These are phyloP conservation scores for Sporothrix variecibatus DNA, from an alignment of 2,329 filamentous ascomycete species.

Conservation along the genomic window DNA sequence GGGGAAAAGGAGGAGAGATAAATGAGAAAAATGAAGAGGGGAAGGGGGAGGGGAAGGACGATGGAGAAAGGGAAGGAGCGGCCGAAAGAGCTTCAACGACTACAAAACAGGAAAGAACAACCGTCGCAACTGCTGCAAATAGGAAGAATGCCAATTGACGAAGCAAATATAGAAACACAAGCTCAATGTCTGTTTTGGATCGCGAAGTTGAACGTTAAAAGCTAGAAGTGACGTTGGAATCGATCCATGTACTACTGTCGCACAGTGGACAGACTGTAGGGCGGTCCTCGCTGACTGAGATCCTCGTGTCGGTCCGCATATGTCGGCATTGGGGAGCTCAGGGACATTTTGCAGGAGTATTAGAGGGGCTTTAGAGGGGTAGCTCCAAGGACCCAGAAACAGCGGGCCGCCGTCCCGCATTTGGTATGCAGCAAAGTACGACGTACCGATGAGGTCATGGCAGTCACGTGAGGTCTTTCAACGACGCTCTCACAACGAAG, in stretches of 20 bases:
- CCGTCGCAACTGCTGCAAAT: neutral
- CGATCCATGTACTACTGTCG: neutral
- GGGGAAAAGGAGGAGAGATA: neutral
- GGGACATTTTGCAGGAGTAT: neutral
- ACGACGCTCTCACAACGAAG: neutral
- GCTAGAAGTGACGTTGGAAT: neutral
- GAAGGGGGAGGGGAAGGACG: neutral
- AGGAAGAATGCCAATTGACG: neutral
- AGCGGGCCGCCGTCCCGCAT: neutral
- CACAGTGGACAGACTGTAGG: neutral
- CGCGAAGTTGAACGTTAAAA: neutral
- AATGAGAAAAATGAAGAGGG: neutral
- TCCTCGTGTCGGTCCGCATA: neutral
- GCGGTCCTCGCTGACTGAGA: constrained; percentile 2
- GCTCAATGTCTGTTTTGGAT: neutral
- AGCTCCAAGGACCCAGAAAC: neutral
- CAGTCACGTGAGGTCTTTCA: neutral
- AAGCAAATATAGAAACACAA: neutral
- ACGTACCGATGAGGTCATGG: neutral
- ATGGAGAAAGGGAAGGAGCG: neutral
- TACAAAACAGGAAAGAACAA: neutral
- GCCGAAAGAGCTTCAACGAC: neutral
- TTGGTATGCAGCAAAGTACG: neutral
- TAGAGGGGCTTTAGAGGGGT: constrained; percentile 2
- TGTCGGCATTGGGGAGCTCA: neutral